These are phyloP conservation scores for Leccinum variicolor DNA, from an alignment of 768 basidiomycete genomes.

Conservation along the genomic window DNA sequence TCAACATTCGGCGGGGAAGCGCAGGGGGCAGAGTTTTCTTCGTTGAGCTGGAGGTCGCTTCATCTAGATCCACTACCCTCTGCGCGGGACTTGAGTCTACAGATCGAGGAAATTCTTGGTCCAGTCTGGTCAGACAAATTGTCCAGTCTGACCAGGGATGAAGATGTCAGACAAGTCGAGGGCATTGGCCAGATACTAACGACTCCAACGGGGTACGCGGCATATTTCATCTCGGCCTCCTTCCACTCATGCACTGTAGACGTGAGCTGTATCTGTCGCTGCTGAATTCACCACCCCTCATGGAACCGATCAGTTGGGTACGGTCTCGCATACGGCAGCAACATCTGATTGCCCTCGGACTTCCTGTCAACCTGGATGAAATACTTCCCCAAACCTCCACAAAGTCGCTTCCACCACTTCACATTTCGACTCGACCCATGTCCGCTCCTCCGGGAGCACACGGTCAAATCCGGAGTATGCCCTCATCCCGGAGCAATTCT, in stretches of 20 bases:
- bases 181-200: constrained; percentile 79
- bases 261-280: constrained; percentile 76
- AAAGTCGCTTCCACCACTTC: constrained; percentile 71
- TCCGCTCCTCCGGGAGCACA: constrained; percentile 73
- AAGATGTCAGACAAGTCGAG: constrained; percentile 74
- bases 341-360: constrained; percentile 86
- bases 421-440: constrained; percentile 79
- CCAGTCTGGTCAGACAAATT: constrained; percentile 63
- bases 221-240: constrained; percentile 16
- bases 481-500: constrained; percentile 40
- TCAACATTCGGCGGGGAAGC: constrained; percentile 12
- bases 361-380: constrained; percentile 95
- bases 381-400: constrained; percentile 66
- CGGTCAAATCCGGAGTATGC: constrained; percentile 26
- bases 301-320: constrained; percentile 90
- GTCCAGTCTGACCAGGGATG: constrained; percentile 56
- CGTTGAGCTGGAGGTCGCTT: constrained; percentile 57
- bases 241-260: constrained; percentile 39
- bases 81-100: constrained; percentile 50
- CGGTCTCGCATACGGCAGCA: constrained; percentile 88
- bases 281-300: constrained; percentile 67
- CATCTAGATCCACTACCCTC: constrained; percentile 63
- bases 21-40: constrained; percentile 38
- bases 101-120: constrained; percentile 62
- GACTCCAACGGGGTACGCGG: constrained; percentile 64